Conservation (phyloP, 1,139 yeast species). For the Zygotorulaspora mrakii region DNA sequence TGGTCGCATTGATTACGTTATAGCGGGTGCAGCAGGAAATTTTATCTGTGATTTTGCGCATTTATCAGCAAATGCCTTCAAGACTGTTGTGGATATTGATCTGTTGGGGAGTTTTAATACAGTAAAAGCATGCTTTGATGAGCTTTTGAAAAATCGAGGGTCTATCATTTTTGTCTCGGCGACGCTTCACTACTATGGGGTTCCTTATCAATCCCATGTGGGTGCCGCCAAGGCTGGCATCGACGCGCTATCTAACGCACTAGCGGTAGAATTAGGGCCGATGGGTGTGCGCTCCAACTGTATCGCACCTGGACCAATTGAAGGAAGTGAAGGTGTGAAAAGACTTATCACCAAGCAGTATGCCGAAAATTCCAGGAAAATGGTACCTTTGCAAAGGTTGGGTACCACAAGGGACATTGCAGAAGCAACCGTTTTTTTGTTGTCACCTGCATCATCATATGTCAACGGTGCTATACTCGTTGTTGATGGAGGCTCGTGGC, state of each 20-base stretch:
- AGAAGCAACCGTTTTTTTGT: conserved; percentile 76
- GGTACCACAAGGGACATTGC: conserved; percentile 83
- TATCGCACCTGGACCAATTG: conserved; percentile 86
- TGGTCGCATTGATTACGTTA: conserved; percentile 70
- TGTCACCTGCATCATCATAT: conserved; percentile 76
- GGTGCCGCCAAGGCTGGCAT: conserved; percentile 94
- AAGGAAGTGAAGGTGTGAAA: conserved; percentile 72
- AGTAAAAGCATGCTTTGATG: conserved; percentile 69
- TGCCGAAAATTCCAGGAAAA: conserved; percentile 40
- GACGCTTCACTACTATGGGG: conserved; percentile 81
- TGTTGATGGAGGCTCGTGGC: conserved; percentile 94
- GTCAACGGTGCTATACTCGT: conserved; percentile 74
- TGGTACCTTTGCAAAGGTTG: conserved; percentile 70
- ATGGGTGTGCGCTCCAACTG: conserved; percentile 75
- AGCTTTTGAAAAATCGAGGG: conserved; percentile 65
- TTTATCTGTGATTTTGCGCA: conserved; percentile 76
- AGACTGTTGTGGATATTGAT: conserved; percentile 80
- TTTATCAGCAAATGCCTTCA: conserved; percentile 79
- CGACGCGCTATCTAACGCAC: conserved; percentile 74
- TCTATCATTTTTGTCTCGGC: conserved; percentile 76
- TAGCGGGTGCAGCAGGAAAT: conserved; percentile 96
- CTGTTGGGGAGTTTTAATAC: conserved; percentile 83
- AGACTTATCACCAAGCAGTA: conserved; percentile 50
- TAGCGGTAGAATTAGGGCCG: conserved; percentile 89
- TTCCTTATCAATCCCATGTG: conserved; percentile 81